A percentile compares a stretch with the other conserved stretches of the same genome.
phyloP scores from a whole-genome alignment of 1,139 yeast species.

The Pichia sp. region DNA sequence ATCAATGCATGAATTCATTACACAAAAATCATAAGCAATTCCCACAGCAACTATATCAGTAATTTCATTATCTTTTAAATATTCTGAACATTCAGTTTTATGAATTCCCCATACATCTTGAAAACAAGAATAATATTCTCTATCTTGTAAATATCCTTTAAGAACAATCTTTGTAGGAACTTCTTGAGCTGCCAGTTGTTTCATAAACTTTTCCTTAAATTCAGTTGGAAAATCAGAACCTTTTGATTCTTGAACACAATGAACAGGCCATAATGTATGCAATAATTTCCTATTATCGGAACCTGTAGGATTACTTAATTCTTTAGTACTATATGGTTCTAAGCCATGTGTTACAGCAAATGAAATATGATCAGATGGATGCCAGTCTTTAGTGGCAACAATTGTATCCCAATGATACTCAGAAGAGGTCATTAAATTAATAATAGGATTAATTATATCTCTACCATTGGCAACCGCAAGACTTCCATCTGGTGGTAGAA shows the following conservation, averaged over 20 bases:
- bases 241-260: conserved; percentile 64
- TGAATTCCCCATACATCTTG: conserved; percentile 71
- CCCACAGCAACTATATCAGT: conserved; percentile 72
- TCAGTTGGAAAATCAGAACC: conserved; percentile 63
- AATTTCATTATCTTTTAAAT: conserved; percentile 41
- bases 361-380: conserved; percentile 69
- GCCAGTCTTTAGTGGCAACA: conserved; percentile 86
- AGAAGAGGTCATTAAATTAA: conserved; percentile 36
- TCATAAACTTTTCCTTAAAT: conserved; percentile 31
- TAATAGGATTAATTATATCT: conserved; percentile 47
- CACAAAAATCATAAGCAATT: conserved; percentile 83
- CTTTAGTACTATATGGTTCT: conserved; percentile 46
- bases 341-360: conserved; percentile 58
- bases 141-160: conserved; percentile 65
- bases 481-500: conserved; percentile 70
- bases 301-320: conserved; percentile 47
- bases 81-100: conserved; percentile 55
- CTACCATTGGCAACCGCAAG: conserved; percentile 68
- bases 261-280: conserved; percentile 83
- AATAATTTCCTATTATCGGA: conserved; percentile 31
- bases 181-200: conserved; percentile 24
- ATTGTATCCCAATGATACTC: conserved; percentile 55
- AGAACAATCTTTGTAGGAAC: conserved; percentile 41
- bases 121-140: conserved; percentile 91
- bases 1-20: conserved; percentile 67